Percentiles rank a stretch among this genome's conserved stretches.
Conservation (phyloP, 208 protist species). For the Trypanosoma rangeli region DNA sequence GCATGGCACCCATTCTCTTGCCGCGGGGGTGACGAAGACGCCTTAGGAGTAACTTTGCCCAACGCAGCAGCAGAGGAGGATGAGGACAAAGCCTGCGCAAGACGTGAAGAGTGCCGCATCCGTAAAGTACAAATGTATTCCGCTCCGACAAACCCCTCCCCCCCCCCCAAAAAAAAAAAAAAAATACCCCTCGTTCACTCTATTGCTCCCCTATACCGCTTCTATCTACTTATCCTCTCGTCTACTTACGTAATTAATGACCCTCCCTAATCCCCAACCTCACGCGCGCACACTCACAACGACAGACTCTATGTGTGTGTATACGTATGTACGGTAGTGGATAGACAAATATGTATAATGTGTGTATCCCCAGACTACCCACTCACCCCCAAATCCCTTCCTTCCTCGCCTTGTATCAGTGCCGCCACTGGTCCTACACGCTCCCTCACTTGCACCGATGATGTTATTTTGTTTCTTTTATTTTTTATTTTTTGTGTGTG, state of each 20-base stretch:
- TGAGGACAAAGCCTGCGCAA: constrained; percentile 12
- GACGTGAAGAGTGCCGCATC: constrained; percentile 22
- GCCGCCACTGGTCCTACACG: no score
- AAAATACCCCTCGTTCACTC: constrained; percentile 16
- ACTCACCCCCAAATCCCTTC: no score
- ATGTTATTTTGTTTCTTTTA: neutral
- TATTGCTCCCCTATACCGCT: constrained; percentile 5
- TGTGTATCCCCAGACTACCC: no score
- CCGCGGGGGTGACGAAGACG: neutral
- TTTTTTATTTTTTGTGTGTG: neutral
- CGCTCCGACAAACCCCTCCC: neutral
- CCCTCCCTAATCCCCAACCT: neutral
- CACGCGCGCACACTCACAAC: neutral
- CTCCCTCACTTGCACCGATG: no score
- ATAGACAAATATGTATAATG: no score
- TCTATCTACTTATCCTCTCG: neutral
- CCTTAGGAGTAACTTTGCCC: neutral
- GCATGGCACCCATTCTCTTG: constrained; percentile 5
- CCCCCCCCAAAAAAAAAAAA: neutral
- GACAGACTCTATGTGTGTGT: no score
- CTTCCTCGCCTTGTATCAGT: neutral
- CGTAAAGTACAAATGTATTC: neutral
- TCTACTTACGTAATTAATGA: neutral
- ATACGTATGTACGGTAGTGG: no score
- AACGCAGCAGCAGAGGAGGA: constrained; percentile 11